Conservation (phyloP, 257 asterid species). For the Vinca minor region DNA sequence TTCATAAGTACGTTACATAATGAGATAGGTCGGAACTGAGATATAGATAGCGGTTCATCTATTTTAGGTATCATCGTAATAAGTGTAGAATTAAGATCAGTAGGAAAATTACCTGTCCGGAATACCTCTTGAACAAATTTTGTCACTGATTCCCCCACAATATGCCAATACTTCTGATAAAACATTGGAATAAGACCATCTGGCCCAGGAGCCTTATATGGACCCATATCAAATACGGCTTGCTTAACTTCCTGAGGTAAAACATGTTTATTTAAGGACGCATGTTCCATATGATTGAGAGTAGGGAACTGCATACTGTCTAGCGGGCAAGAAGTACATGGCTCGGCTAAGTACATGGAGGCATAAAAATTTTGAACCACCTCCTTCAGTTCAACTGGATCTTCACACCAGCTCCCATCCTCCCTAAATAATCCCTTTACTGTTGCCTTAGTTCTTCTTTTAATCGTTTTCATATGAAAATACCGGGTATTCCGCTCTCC, state of each 20-base stretch:
- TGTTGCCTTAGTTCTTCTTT: not conserved
- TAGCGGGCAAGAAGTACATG: not conserved
- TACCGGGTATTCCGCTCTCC: not conserved
- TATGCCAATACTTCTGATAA: conserved; percentile 1
- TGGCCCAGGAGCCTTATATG: not conserved
- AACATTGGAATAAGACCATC: not conserved
- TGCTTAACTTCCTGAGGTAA: not conserved
- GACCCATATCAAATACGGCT: not conserved
- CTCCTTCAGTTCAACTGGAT: not conserved
- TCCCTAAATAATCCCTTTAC: not conserved
- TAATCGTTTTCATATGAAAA: not conserved
- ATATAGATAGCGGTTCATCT: no score
- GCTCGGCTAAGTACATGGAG: not conserved
- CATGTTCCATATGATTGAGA: not conserved
- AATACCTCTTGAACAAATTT: no score
- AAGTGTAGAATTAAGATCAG: no score
- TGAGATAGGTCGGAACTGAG: no score
- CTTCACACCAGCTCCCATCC: not conserved
- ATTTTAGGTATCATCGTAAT: no score
- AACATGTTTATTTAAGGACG: not conserved
- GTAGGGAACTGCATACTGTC: not conserved
- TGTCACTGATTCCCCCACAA: not conserved
- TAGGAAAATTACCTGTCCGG: no score
- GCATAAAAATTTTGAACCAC: not conserved
- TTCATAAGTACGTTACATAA: no score